A percentile compares a stretch with the other conserved stretches of the same genome.
Conservation (phyloP, 257 asterid genomes). For the Petrea volubilis region DNA sequence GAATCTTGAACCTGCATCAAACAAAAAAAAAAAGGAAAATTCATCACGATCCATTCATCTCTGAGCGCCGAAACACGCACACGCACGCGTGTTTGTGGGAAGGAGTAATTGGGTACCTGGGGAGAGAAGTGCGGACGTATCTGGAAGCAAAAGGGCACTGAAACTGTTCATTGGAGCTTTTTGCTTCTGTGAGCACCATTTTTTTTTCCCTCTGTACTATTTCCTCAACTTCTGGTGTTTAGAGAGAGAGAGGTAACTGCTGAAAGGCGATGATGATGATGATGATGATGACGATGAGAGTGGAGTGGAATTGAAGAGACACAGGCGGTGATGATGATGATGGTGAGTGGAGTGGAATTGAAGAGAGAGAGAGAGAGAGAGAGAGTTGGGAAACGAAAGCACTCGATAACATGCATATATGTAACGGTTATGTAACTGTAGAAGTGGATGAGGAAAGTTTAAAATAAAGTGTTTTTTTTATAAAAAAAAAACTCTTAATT, state of each 20-base stretch:
- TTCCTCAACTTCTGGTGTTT: neutral
- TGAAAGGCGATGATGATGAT: no score
- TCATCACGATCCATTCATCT: neutral
- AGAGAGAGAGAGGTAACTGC: no score
- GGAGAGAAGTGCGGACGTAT: slow-evolving; percentile 44
- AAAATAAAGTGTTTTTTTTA: no score
- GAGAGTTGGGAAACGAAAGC: no score
- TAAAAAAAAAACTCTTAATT: no score
- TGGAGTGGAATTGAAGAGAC: neutral
- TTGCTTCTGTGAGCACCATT: slow-evolving; percentile 37
- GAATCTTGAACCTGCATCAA: slow-evolving; percentile 41
- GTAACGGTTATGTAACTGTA: no score
- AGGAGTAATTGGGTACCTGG: slow-evolving; percentile 32
- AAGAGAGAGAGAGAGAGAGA: no score
- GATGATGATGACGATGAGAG: neutral
- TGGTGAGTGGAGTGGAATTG: neutral
- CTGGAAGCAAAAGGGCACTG: slow-evolving; percentile 54
- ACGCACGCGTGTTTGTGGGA: neutral
- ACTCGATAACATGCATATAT: no score
- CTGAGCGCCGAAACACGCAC: neutral
- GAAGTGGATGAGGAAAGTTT: no score
- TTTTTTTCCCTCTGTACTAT: no score
- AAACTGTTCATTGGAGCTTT: slow-evolving; percentile 27
- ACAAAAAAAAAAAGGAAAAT: neutral
- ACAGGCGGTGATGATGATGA: neutral